Base-by-base conservation (phyloP, 1,284 basidiomycete species). In the Moesziomyces globuligerus region DNA sequence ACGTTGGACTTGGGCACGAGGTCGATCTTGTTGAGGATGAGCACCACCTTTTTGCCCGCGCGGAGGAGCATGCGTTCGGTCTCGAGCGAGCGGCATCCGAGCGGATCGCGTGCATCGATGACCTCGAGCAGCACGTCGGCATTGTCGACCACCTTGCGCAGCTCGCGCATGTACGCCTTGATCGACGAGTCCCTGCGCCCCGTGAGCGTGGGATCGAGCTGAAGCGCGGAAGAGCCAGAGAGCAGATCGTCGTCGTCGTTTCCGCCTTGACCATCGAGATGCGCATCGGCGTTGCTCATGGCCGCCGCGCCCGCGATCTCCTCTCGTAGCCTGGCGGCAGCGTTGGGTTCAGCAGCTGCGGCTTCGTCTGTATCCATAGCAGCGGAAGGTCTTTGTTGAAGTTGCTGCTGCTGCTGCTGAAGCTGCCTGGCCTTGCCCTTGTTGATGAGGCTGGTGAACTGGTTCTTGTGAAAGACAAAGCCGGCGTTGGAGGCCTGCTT, bases 71-170 rank as follows among this genome's bases (percentile, higher is more conserved):
- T 74, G 8, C 55, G 41, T 45, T 82, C 80, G 8, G 80, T 74
- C 32, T 58, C 48, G 8, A 66, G 32, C 10, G 76, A 80, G 13
- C 83, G 94, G 86, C 50, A 98, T 7, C 79, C 79, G 11, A 82
- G 61, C 1, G 80, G 80, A 61, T 82, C 80, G 18, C 80, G 64
- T 23, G 80, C 80, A 48, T 82, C 80, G 40, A 82, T 48, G 13
- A 82, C 79, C 48, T 82, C 59, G 34, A 82, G 87, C 50, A 98
- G 85, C 26, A 98, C 92, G 82, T 98, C 95, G 59, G 90, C 90
- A 74, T 94, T 87, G 73, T 96, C 93, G 57, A 98, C 90, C 43
- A 98, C 94, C 84, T 93, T 94, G 83, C 93, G 89, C 32, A 98
- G 85, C 57, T 83, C 83, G 54, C 80, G 77, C 57, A 83, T 83